Conservation (phyloP, 2,329 filamentous ascomycete genomes). For the Fusarium hostae region DNA sequence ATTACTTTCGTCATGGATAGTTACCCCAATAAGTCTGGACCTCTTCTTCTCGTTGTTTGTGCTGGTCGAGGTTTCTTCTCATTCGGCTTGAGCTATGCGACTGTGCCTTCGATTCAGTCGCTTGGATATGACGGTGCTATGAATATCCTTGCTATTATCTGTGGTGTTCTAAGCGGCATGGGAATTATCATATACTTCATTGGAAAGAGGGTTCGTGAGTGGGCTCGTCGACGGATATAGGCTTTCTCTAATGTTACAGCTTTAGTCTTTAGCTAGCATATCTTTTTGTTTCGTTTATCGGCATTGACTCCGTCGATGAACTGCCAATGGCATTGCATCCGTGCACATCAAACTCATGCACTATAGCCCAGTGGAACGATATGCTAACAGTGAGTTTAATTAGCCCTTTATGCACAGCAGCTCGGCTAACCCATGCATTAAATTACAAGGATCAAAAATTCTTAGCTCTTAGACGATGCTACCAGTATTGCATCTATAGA, state of each 20-base stretch:
- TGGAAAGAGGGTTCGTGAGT: constrained; percentile 12
- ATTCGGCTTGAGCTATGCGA: not conserved
- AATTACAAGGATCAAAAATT: not conserved
- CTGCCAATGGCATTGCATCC: not conserved
- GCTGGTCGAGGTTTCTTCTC: constrained; percentile 4
- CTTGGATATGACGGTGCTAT: constrained; percentile 8
- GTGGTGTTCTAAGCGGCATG: not conserved
- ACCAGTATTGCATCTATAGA: not conserved
- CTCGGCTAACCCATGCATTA: not conserved
- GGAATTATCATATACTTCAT: not conserved
- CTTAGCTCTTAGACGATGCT: too few relatives aligned
- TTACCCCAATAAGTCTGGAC: constrained; percentile 7
- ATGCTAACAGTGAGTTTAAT: not conserved
- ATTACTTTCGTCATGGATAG: constrained; percentile 17
- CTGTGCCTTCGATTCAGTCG: constrained; percentile 3
- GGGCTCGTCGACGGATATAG: not conserved
- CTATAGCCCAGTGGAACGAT: not conserved
- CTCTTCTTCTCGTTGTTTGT: not conserved
- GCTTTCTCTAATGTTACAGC: not conserved
- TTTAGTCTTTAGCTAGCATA: not conserved
- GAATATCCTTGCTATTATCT: constrained; percentile 8
- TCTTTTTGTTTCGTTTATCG: not conserved
- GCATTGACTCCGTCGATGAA: not conserved
- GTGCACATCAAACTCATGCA: not conserved
- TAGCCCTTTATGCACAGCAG: not conserved